Base-by-base conservation (phyloP, 139 green algal species). In the Nannochloris sp. region DNA sequence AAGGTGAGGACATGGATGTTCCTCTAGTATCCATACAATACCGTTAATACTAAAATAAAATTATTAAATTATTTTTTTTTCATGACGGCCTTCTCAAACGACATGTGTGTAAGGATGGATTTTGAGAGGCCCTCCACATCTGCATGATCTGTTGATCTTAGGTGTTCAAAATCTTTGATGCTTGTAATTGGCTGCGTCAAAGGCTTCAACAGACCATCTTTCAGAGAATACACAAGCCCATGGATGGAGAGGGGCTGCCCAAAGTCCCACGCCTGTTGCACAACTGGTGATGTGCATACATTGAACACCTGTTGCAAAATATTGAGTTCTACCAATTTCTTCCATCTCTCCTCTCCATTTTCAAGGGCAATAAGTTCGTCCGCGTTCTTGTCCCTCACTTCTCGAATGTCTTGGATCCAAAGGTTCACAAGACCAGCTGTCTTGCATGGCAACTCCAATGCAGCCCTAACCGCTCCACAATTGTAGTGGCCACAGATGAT, bases 1-100 rank as follows among this genome's bases (percentile, higher is more conserved):
- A 94, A 8, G 87, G 78, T 19, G 85, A 92, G 57, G 87, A 95
- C 49, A 48, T 94, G 48, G 87, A 94, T 63, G 82, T 94, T 29
- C 87, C 87, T 2, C 73, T 94, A 12, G 72, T 94, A 4, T 80
- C 62, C 54, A 90, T 94, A 68, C 77, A 76, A 60, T 94, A 90
- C 64, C n/a, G 50, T 36, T 29, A 19, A 34, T 36, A 58, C 12
- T 36, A 58, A 18, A 58, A n/a, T 34, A 34, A 19, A 29, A 58
- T 37, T 9, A 29, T 37, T 34, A 29, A 58, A 34, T 58, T 58
- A 29, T 37, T 25, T 31, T 58, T 21, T 16, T 46, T 24, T 46
- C 25, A 44, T 44, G 14, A 37, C n/a, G 25, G 14, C 14, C 29
- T 44, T 27, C 25, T 61, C 55, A 21, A 46, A 44, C 24, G 27